phyloP scores from a whole-genome alignment of 495 filamentous ascomycete species.

The Rhypophila decipiens region DNA sequence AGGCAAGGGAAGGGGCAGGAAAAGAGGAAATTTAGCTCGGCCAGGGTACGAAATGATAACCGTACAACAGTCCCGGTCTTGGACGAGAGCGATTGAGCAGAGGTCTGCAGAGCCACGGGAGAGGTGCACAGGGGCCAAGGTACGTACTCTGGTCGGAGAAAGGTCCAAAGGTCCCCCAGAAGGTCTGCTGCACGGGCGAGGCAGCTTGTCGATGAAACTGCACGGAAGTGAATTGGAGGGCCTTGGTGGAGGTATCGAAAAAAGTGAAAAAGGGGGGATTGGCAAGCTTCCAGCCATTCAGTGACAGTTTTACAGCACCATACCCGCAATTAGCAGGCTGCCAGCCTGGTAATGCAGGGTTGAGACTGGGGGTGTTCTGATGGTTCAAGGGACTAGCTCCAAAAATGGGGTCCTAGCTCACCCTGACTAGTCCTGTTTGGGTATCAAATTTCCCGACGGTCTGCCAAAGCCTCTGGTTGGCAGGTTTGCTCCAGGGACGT shows the following conservation, averaged over 20 bases:
- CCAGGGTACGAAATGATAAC: constrained; percentile 15
- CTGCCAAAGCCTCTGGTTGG: not conserved
- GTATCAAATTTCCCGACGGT: constrained; percentile 17
- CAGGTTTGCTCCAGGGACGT: not conserved
- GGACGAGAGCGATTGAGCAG: too few relatives aligned
- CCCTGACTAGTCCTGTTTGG: constrained; percentile 14
- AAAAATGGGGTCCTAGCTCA: constrained; percentile 7
- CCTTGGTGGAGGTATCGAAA: not conserved
- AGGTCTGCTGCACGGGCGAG: too few relatives aligned
- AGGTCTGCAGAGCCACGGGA: constrained; percentile 3
- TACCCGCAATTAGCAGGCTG: constrained; percentile 10
- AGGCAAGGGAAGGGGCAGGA: too few relatives aligned
- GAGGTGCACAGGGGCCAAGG: constrained; percentile 9
- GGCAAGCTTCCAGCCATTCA: constrained; percentile 9
- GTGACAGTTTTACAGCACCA: not conserved
- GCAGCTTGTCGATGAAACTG: constrained; percentile 19
- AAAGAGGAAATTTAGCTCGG: too few relatives aligned
- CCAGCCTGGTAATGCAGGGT: constrained; percentile 10
- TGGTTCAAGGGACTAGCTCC: constrained; percentile 3
- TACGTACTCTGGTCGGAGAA: too few relatives aligned
- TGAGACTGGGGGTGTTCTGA: constrained; percentile 10
- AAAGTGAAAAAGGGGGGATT: constrained; percentile 15
- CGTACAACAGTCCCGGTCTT: too few relatives aligned
- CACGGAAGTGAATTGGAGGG: not conserved
- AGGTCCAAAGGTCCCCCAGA: too few relatives aligned